Evolutionary conservation across 179 eudicot species (phyloP).

Genomic region (Amaranthus tricolor): DNA sequence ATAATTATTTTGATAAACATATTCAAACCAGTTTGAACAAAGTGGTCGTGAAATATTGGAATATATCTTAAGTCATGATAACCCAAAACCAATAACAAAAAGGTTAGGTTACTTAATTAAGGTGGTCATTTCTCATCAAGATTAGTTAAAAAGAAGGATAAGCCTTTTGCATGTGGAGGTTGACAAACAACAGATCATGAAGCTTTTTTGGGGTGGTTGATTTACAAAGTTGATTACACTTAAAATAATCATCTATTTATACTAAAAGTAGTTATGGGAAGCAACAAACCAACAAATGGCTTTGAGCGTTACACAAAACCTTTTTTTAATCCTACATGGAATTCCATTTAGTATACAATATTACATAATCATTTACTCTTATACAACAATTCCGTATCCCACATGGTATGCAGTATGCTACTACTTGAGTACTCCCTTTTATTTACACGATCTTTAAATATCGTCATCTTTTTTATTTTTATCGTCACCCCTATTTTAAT

Average conservation of each 20-base stretch:
- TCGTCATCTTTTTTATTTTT: too few species aligned
- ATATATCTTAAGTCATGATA: neutral
- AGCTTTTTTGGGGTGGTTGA: conserved; percentile 35
- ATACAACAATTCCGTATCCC: conserved; percentile 19
- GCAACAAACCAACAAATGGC: conserved; percentile 20
- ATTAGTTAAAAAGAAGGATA: conserved; percentile 33
- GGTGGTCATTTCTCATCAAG: conserved; percentile 25
- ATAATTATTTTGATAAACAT: too few species aligned
- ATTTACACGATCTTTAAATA: too few species aligned
- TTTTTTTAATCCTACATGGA: conserved; percentile 33
- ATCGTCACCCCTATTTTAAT: too few species aligned
- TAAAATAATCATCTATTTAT: conserved; percentile 23
- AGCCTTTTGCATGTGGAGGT: conserved; percentile 46
- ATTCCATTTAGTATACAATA: conserved; percentile 32
- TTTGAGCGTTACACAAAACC: conserved; percentile 17
- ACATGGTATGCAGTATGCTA: conserved; percentile 19
- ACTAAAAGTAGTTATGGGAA: conserved; percentile 30
- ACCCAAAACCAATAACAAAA: neutral
- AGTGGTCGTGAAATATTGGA: neutral
- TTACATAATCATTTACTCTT: neutral
- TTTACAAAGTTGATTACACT: conserved; percentile 20
- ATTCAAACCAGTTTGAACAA: too few species aligned
- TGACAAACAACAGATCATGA: conserved; percentile 28
- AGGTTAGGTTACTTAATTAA: neutral
- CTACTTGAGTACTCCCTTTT: conserved; percentile 10